These are phyloP conservation scores for Casuarina equisetifolia DNA, from an alignment of 306 rosid species.

Conservation along the genomic window DNA sequence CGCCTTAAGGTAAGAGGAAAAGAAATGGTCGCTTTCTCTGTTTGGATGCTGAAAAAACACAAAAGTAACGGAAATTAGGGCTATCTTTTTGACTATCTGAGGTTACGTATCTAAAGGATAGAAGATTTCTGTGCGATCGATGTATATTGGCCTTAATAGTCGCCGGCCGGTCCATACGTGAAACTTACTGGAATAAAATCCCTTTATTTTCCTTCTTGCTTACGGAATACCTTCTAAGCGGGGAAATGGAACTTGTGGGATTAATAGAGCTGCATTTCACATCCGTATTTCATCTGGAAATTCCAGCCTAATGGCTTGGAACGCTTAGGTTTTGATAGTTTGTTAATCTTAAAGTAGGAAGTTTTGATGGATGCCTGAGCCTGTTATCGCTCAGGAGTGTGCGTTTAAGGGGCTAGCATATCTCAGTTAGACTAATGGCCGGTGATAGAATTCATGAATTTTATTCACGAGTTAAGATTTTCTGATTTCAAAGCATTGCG, in stretches of 20 bases:
- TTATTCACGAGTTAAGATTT: neutral
- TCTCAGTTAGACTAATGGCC: neutral
- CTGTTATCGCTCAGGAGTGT: neutral
- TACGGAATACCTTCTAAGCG: too few relatives aligned
- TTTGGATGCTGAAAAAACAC: constrained; percentile 19
- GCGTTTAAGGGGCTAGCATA: neutral
- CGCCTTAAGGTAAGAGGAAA: constrained; percentile 62
- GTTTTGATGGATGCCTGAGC: neutral
- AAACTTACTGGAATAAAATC: neutral
- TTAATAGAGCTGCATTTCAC: neutral
- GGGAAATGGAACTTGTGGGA: neutral
- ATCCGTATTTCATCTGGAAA: neutral
- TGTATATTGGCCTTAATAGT: neutral
- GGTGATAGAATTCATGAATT: neutral
- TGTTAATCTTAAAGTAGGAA: neutral
- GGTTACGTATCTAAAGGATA: neutral
- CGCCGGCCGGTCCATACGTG: neutral
- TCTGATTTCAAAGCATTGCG: neutral
- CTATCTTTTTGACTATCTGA: neutral
- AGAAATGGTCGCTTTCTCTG: neutral
- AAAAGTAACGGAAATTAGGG: neutral
- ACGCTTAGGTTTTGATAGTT: neutral
- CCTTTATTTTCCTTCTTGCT: too few relatives aligned
- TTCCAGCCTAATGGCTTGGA: neutral
- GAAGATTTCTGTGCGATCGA: neutral